Percentiles rank a stretch among this genome's conserved stretches.
phyloP scores from a whole-genome alignment of 805 yeast species.

The Myxozyma vanderwaltii region DNA sequence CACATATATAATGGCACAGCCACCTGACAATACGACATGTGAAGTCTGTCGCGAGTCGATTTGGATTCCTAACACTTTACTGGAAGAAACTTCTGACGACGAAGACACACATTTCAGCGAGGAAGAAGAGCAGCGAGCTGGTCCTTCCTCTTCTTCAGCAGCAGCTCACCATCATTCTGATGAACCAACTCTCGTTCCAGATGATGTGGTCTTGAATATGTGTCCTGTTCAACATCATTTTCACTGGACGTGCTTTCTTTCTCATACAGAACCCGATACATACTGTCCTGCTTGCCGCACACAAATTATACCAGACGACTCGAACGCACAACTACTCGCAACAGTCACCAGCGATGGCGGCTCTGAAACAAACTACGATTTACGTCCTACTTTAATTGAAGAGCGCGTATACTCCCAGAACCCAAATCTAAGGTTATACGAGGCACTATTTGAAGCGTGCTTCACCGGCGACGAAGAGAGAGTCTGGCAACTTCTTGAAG shows the following conservation, averaged over 20 bases:
- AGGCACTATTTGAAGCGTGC: slow-evolving; percentile 30
- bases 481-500: slow-evolving; percentile 20
- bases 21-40: slow-evolving; percentile 18
- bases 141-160: not conserved
- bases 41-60: slow-evolving; percentile 15
- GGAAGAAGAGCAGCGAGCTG: not conserved
- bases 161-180: not conserved
- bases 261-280: slow-evolving; percentile 20
- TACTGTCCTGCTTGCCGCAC: slow-evolving; percentile 25
- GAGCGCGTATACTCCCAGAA: slow-evolving; percentile 18
- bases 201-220: slow-evolving; percentile 23
- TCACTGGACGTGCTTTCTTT: slow-evolving; percentile 30
- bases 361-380: slow-evolving; percentile 20
- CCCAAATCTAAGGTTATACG: slow-evolving; percentile 22
- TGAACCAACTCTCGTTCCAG: slow-evolving; percentile 10
- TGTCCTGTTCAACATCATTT: slow-evolving; percentile 26
- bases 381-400: slow-evolving; percentile 15
- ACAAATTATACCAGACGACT: slow-evolving; percentile 7
- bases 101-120: not conserved
- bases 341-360: slow-evolving; percentile 28
- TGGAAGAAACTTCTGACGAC: slow-evolving; percentile 1
- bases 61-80: slow-evolving; percentile 16
- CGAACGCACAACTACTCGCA: slow-evolving; percentile 14
- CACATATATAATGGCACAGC: not conserved
- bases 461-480: slow-evolving; percentile 30